phyloP scores from a whole-genome alignment of 2,329 filamentous ascomycete species.

The Paraconiothyrium sp. region DNA sequence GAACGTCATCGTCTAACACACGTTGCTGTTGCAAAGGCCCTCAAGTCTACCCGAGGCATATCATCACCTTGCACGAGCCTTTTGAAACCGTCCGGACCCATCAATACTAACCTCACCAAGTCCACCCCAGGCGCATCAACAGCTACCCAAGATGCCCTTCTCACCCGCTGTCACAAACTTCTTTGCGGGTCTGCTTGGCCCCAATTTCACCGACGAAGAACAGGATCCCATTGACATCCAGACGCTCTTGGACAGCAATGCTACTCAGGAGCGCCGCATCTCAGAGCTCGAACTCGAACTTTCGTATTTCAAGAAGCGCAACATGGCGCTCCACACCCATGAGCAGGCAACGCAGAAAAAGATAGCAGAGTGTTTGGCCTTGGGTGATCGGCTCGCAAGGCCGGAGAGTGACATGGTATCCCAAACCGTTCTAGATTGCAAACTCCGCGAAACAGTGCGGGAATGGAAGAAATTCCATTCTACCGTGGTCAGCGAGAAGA shows the following conservation, averaged over 20 bases:
- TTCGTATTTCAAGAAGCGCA: neutral
- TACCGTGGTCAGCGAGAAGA: neutral
- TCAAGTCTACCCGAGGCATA: neutral
- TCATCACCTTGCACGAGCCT: neutral
- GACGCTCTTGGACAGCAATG: neutral
- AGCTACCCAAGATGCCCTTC: neutral
- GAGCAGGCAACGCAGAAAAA: neutral
- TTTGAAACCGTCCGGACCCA: too few relatives aligned
- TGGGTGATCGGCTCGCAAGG: neutral
- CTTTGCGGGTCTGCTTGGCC: neutral
- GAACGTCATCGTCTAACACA: neutral
- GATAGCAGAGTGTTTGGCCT: neutral
- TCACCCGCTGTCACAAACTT: neutral
- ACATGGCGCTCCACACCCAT: neutral
- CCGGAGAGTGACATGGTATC: neutral
- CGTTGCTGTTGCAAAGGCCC: neutral
- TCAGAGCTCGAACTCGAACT: neutral
- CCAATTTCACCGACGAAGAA: neutral
- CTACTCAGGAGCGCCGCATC: neutral
- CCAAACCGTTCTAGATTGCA: neutral
- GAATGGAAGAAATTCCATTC: neutral
- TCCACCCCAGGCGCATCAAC: neutral
- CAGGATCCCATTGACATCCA: neutral
- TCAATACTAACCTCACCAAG: neutral
- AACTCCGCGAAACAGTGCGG: neutral